Evolutionary conservation across 345 rosid genomes (phyloP).

Genomic region (Moringa oleifera): DNA sequence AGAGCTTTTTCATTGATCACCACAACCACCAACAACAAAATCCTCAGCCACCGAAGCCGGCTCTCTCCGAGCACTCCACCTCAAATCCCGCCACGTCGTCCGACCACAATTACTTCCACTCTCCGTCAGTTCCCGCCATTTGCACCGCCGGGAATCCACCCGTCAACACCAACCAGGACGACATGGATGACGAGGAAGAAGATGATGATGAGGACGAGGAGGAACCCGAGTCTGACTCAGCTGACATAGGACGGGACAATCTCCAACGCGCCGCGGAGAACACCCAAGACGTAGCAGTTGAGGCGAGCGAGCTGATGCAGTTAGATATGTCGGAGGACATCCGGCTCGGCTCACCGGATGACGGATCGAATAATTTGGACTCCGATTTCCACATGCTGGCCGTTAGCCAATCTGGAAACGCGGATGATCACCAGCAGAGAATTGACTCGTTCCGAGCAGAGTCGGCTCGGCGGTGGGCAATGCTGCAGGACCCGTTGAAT

Average conservation of each 20-base stretch:
- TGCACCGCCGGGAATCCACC: conserved; percentile 24
- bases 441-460: not conserved
- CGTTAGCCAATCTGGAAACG: conserved; percentile 10
- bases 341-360: conserved; percentile 76
- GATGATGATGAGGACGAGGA: conserved; percentile 37
- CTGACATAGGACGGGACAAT: conserved; percentile 25
- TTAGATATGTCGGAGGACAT: conserved; percentile 79
- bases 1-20: conserved; percentile 48
- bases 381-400: conserved; percentile 47
- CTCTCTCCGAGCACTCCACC: conserved; percentile 74
- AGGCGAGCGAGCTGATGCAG: conserved; percentile 60
- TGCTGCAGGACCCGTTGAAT: conserved; percentile 4
- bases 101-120: conserved; percentile 16
- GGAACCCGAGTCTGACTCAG: conserved; percentile 26
- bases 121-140: conserved; percentile 27
- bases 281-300: conserved; percentile 19
- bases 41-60: conserved; percentile 56
- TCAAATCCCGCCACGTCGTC: conserved; percentile 37
- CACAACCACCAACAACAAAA: conserved; percentile 22
- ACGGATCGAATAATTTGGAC: conserved; percentile 56
- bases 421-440: not conserved
- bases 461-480: not conserved
- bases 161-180: conserved; percentile 21
- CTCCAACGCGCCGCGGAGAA: not conserved
- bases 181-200: conserved; percentile 32